Evolutionary conservation across 1,284 basidiomycete species (phyloP).

Genomic region (Microbotryum lychnidis-dioicae): DNA sequence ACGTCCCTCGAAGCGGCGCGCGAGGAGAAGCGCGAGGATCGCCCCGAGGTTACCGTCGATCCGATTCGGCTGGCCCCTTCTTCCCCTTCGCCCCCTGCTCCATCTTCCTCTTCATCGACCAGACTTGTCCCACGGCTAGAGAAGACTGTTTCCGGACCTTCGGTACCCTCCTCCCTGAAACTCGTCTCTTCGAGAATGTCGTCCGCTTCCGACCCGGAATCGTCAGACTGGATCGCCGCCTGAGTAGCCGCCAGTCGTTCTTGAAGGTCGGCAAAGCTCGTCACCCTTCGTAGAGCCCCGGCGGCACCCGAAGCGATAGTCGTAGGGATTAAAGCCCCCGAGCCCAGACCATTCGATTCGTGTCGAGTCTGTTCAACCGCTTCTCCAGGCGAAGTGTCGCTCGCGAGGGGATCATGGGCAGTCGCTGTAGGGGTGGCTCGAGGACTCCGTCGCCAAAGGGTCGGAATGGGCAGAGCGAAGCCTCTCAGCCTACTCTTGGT

Average conservation of each 20-base stretch:
- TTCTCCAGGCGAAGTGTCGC: too few relatives aligned
- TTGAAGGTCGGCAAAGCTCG: slow-evolving; percentile 26
- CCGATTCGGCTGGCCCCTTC: background rate
- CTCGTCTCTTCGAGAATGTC: background rate
- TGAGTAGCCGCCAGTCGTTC: slow-evolving; percentile 26
- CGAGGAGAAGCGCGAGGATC: slow-evolving; percentile 21
- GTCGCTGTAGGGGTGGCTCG: too few relatives aligned
- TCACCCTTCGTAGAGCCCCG: slow-evolving; percentile 15
- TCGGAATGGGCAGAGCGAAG: background rate
- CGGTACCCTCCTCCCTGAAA: background rate
- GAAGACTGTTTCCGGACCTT: background rate
- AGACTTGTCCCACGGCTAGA: background rate
- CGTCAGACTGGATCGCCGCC: slow-evolving; percentile 5
- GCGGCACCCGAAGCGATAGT: background rate
- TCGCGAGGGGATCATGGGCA: too few relatives aligned
- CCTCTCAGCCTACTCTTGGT: background rate
- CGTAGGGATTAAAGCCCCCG: too few relatives aligned
- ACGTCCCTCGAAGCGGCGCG: slow-evolving; percentile 12
- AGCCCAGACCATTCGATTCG: too few relatives aligned
- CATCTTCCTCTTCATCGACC: background rate
- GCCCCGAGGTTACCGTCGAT: slow-evolving; percentile 7
- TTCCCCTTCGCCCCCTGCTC: background rate
- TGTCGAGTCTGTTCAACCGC: too few relatives aligned
- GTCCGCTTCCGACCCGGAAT: slow-evolving; percentile 8
- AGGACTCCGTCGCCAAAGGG: too few relatives aligned